Base-by-base conservation (phyloP, 1,284 basidiomycete species). In the Trametes pubescens region DNA sequence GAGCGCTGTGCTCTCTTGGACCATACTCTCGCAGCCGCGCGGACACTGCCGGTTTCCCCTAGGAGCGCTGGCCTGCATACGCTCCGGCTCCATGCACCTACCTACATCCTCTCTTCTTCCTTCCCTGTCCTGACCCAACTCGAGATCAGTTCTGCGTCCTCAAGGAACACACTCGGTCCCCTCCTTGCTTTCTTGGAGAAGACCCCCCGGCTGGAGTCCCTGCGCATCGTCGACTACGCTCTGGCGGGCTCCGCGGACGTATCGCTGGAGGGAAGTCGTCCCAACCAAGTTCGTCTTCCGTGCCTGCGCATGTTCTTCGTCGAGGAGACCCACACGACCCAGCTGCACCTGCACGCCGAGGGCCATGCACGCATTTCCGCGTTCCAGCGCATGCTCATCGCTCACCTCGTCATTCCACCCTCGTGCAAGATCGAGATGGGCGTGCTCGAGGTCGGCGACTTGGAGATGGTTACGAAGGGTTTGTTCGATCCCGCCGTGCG, bases 321-420 rank as follows among this genome's bases (percentile, higher is more conserved):
- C 21, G 16, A 47, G 9, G 44, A 47, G 44, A 47, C 44, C 21
- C 44, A 47, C 24, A 21, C 44, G 21, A 24, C 13, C 6, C 24
- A 8, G 21, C 44, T 47, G 44, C 9, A 47, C 44, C 2, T 26
- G 44, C 21, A 21, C 7, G 44, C 21, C 8, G 22, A 8, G 10
- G 44, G 44, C 21, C 44, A 47, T 21, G 21, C 44, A 24, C 24
- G 24, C 22, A 47, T 47, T 16, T 47, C 44, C 21, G 14, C 7
- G 21, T 47, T 47, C 44, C 44, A 47, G 44, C 44, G 44, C 44
- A 47, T 47, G 44, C 44, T 47, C 44, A 11, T 47, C 44, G 21
- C 44, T 5, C 7, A 26, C 8, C 44, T 47, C 44, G 10, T 21
- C 24, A 4, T 47, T 9, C 44, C 44, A 6, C 24, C 10, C 22